Evolutionary conservation across 805 yeast genomes (phyloP), one percentile per base, ranked within the genome.

Genomic region (Teunomyces barrocoloradensis): DNA sequence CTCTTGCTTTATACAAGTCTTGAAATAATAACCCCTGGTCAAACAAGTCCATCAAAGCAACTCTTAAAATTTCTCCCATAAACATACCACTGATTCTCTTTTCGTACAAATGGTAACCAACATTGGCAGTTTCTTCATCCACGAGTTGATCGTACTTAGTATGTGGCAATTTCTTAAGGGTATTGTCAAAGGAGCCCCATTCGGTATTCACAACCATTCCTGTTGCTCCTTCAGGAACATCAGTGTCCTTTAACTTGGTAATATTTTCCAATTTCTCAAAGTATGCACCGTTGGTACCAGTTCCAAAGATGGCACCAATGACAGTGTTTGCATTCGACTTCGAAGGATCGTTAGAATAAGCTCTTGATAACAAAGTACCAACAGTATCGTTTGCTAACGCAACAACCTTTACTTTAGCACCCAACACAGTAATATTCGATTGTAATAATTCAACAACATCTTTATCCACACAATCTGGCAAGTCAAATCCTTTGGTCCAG

Each of bases 241-340:
- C 46, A 1, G 41, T 42, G 4, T 52, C 45, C n/a, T 82, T 80
- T 52, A 91, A 74, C 68, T 94, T 92, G 46, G 79, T 79, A 56
- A 94, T 87, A 46, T 84, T 79, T 36, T 80, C 83, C 44, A 90
- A 65, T 47, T 80, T 77, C 68, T 92, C 99, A 63, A 81, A 76
- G 68, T 94, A 92, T 12, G 97, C 96, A 52, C 97, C 97, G 66
- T 92, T 92, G 25, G 98, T 92, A 63, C 99, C 99, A 2, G 99
- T 94, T 55, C 99, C 99, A 60, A 91, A 89, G 53, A 92, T 92
- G 52, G 91, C 84, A 42, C 99, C 98, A 54, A 91, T 75, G 6
- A 87, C 78, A 7, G 97, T 88, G 48, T 82, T 83, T 42, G 94
- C 82, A 50, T 81, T 82, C 43, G 84, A 78, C 51, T 83, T 78